Conservation (phyloP, 257 asterid genomes). For the Ilex asprella region DNA sequence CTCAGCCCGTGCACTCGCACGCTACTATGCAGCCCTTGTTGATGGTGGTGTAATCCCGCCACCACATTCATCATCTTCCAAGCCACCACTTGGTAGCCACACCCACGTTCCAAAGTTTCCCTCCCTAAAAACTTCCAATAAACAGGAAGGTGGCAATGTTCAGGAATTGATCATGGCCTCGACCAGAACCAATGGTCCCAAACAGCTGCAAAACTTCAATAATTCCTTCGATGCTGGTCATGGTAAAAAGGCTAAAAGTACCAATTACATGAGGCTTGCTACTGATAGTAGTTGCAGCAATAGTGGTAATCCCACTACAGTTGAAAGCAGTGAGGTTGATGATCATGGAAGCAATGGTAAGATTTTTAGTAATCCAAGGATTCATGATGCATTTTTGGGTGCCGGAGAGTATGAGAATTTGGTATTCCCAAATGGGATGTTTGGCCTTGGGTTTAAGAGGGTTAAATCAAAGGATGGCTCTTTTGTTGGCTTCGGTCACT, state of each 20-base stretch:
- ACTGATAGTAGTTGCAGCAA: constrained; percentile 19
- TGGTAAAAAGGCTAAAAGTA: constrained; percentile 13
- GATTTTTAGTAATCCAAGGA: constrained; percentile 46
- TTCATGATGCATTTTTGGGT: constrained; percentile 80
- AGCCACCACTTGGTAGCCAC: constrained; percentile 73
- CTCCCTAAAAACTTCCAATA: constrained; percentile 36
- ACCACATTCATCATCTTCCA: constrained; percentile 52
- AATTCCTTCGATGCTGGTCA: constrained; percentile 6
- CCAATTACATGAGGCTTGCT: constrained; percentile 41
- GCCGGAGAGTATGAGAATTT: constrained; percentile 60
- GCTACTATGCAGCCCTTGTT: constrained; percentile 88
- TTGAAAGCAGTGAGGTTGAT: not conserved
- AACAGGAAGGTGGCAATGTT: constrained; percentile 20
- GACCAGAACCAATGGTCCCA: constrained; percentile 11
- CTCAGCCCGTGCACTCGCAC: constrained; percentile 97
- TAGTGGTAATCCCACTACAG: constrained; percentile 6
- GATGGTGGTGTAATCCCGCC: constrained; percentile 64
- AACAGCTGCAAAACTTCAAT: constrained; percentile 9
- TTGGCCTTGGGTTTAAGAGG: constrained; percentile 89
- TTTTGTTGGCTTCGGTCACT: constrained; percentile 85
- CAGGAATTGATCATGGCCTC: constrained; percentile 1
- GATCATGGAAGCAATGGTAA: constrained; percentile 15
- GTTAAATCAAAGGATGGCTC: constrained; percentile 49
- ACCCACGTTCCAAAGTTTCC: constrained; percentile 64
- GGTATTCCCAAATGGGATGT: constrained; percentile 48